Conservation (phyloP, 176 grass and related monocot species). For the Triticum dicoccoides region DNA sequence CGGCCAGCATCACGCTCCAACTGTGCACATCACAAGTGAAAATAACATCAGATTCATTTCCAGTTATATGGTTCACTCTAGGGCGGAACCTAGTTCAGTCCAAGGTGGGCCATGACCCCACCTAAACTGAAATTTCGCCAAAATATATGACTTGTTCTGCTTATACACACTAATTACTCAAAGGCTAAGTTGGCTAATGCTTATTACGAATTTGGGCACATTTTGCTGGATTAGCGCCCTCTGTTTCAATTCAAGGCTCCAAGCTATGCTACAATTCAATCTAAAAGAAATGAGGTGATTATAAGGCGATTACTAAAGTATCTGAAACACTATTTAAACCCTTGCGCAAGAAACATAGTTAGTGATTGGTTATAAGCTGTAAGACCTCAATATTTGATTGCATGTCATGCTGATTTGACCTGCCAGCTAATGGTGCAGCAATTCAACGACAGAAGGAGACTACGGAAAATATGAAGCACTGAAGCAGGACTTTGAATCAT, state of each 20-base stretch:
- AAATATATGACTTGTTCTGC: neutral
- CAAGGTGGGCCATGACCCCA: neutral
- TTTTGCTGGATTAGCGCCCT: neutral
- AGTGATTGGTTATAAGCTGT: neutral
- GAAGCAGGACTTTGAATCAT: neutral
- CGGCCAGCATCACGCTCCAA: slow-evolving; percentile 89
- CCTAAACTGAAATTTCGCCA: neutral
- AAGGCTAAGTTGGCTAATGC: neutral
- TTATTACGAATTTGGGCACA: neutral
- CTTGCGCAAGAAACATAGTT: neutral
- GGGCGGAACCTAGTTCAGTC: neutral
- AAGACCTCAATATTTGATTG: neutral
- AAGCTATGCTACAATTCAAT: neutral
- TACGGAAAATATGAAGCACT: neutral
- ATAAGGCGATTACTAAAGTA: neutral
- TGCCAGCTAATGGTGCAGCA: neutral
- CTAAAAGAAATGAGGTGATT: neutral
- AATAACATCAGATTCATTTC: slow-evolving; percentile 5
- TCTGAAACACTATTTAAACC: neutral
- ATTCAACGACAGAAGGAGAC: neutral
- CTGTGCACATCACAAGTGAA: slow-evolving; percentile 32
- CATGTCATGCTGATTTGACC: neutral
- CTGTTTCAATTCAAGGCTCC: neutral
- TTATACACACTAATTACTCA: neutral
- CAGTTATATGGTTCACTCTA: neutral